Evolutionary conservation across 768 basidiomycete genomes (phyloP).

Genomic region (Ramaria sp.): DNA sequence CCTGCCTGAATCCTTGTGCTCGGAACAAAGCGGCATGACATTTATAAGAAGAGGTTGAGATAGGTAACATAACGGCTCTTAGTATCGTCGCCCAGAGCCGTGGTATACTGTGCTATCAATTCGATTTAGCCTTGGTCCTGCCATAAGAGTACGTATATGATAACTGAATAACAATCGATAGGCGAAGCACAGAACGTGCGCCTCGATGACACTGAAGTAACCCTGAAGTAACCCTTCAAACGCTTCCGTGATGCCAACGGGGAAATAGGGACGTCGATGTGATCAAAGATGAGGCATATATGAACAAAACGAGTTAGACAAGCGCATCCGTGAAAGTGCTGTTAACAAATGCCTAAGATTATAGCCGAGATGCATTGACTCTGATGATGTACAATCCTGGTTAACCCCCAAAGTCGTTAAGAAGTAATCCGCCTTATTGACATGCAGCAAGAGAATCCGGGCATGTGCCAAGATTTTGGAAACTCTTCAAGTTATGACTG

Average conservation of each 20-base stretch:
- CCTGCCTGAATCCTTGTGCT: conserved; percentile 75
- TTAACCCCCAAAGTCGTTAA: conserved; percentile 38
- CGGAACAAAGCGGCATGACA: conserved; percentile 59
- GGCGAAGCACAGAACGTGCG: conserved; percentile 18
- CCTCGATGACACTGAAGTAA: conserved; percentile 79
- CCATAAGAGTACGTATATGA: not conserved
- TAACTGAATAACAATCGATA: not conserved
- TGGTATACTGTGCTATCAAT: conserved; percentile 92
- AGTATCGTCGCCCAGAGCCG: conserved; percentile 82
- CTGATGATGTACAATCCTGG: conserved; percentile 26
- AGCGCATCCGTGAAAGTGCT: conserved; percentile 38
- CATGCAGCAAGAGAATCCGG: conserved; percentile 62
- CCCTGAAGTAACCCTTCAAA: conserved; percentile 84
- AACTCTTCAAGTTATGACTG: not conserved
- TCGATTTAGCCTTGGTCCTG: conserved; percentile 69
- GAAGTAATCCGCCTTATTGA: conserved; percentile 55
- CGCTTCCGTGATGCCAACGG: conserved; percentile 69
- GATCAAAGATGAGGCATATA: conserved; percentile 76
- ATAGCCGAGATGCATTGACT: conserved; percentile 31
- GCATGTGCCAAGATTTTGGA: conserved; percentile 22
- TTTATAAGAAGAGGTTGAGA: conserved; percentile 52
- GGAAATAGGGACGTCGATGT: conserved; percentile 68
- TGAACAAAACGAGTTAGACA: conserved; percentile 83
- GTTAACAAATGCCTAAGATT: conserved; percentile 12
- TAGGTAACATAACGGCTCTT: conserved; percentile 81